phyloP scores from a whole-genome alignment of 1,139 yeast species.

The Taiozyma onychis region DNA sequence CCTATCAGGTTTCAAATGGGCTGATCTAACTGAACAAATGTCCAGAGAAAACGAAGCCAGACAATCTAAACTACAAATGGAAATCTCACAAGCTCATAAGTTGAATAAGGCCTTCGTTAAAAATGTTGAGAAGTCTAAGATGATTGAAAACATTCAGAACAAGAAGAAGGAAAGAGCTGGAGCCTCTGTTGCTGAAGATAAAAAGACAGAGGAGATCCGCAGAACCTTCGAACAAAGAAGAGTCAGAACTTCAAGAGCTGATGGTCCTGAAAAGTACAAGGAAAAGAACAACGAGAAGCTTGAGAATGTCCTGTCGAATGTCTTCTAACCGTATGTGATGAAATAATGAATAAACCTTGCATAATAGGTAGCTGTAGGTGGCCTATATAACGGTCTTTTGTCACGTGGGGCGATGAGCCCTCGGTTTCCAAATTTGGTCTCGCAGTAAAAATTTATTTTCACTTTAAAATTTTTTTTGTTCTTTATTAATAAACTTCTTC shows the following conservation, averaged over 20 bases:
- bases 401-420: conserved; percentile 8
- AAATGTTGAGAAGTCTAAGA: conserved; percentile 83
- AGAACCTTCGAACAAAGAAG: conserved; percentile 60
- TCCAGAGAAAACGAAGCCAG: conserved; percentile 86
- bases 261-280: conserved; percentile 47
- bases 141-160: conserved; percentile 61
- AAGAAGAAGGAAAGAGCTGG: conserved; percentile 31
- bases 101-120: conserved; percentile 77
- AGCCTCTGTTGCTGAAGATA: conserved; percentile 22
- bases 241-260: conserved; percentile 60
- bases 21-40: conserved; percentile 88
- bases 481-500: not conserved
- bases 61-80: conserved; percentile 81
- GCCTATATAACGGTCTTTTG: not conserved
- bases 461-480: conserved; percentile 1
- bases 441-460: not conserved
- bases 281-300: conserved; percentile 22
- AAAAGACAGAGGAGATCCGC: conserved; percentile 30
- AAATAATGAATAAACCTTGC: not conserved
- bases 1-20: conserved; percentile 90
- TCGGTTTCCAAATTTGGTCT: conserved; percentile 1
- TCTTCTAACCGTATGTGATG: conserved; percentile 11
- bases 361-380: not conserved
- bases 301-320: conserved; percentile 16
- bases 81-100: conserved; percentile 82